These are phyloP conservation scores for Colletotrichum lentis DNA, from an alignment of 2,329 filamentous ascomycete genomes.

Conservation along the genomic window DNA sequence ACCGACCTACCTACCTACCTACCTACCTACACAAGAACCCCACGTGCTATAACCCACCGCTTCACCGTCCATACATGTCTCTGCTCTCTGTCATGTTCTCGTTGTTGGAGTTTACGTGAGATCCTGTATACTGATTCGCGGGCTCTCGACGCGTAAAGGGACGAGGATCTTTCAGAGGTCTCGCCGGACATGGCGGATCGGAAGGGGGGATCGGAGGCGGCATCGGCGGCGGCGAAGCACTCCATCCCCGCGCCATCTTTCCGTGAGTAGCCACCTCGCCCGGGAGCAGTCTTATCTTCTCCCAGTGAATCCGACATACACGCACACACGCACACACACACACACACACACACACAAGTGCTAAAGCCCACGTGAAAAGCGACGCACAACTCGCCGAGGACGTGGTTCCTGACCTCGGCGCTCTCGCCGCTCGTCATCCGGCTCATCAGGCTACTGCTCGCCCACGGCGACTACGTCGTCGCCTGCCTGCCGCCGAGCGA, in stretches of 20 bases:
- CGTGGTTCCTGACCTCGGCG: slow-evolving; percentile 91
- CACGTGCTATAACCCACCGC: not conserved
- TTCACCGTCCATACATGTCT: not conserved
- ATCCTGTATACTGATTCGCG: slow-evolving; percentile 7
- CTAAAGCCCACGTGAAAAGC: slow-evolving; percentile 51
- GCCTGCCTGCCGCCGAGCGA: slow-evolving; percentile 82
- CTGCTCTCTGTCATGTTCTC: not conserved
- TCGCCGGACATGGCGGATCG: slow-evolving; percentile 36
- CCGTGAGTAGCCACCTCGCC: slow-evolving; percentile 53
- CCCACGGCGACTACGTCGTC: slow-evolving; percentile 91
- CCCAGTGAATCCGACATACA: not conserved
- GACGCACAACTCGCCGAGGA: slow-evolving; percentile 78
- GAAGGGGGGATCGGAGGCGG: slow-evolving; percentile 34
- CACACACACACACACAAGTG: not conserved
- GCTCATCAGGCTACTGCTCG: slow-evolving; percentile 80
- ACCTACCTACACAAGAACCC: not conserved
- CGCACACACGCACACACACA: too few species aligned
- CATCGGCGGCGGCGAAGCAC: slow-evolving; percentile 28
- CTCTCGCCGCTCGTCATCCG: slow-evolving; percentile 86
- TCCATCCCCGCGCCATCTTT: slow-evolving; percentile 60
- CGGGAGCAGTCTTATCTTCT: slow-evolving; percentile 39
- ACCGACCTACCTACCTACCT: slow-evolving; percentile 5
- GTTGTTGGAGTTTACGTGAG: slow-evolving; percentile 3
- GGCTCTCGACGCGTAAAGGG: slow-evolving; percentile 10
- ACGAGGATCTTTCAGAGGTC: slow-evolving; percentile 14